Evolutionary conservation across 2,329 filamentous ascomycete species (phyloP).

Genomic region (Decorospora gaudefroyi): DNA sequence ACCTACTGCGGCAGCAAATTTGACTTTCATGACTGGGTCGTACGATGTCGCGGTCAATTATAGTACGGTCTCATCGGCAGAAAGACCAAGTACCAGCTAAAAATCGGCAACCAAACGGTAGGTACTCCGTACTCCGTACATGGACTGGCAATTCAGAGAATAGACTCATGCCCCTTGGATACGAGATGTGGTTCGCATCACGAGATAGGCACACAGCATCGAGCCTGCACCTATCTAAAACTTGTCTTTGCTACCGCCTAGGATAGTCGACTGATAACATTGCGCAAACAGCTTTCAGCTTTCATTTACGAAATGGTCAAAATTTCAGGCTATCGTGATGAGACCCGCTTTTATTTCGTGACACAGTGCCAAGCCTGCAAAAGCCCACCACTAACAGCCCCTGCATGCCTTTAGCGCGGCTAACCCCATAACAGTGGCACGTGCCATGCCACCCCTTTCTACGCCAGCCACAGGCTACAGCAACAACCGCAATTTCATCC

Average conservation of each 20-base stretch:
- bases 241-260: conserved; percentile 63
- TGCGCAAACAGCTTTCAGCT: neutral
- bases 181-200: conserved; percentile 60
- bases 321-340: conserved; percentile 4
- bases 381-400: conserved; percentile 12
- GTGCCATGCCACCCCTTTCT: conserved; percentile 14
- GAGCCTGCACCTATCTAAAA: conserved; percentile 72
- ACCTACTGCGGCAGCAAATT: conserved; percentile 52
- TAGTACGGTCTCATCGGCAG: conserved; percentile 66
- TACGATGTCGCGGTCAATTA: conserved; percentile 71
- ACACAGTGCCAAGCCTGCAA: too few species aligned
- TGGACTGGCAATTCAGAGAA: conserved; percentile 67
- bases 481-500: conserved; percentile 11
- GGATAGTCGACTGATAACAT: conserved; percentile 59
- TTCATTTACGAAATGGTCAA: conserved; percentile 1
- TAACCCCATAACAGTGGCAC: conserved; percentile 6
- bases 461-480: conserved; percentile 13
- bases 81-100: conserved; percentile 60
- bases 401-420: conserved; percentile 5
- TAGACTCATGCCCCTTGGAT: conserved; percentile 61
- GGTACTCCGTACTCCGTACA: too few species aligned
- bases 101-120: conserved; percentile 58
- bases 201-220: conserved; percentile 61
- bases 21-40: conserved; percentile 57
- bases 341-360: conserved; percentile 18